Conservation (phyloP, 768 basidiomycete species). For the Melanogaster broomeanus region DNA sequence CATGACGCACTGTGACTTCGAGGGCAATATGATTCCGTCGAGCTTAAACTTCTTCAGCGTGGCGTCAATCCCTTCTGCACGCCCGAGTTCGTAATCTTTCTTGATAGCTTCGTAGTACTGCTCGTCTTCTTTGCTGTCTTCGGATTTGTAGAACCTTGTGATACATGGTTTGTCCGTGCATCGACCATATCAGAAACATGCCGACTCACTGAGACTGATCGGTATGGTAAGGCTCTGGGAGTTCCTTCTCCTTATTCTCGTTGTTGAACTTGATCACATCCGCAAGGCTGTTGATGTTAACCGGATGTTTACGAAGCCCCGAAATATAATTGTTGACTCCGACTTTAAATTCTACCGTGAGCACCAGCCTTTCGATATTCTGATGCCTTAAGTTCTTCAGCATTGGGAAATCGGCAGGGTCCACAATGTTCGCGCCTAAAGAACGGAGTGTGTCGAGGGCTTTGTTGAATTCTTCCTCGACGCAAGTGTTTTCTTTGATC, state of each 20-base stretch:
- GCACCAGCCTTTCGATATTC: constrained; percentile 53
- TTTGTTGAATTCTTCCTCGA: constrained; percentile 39
- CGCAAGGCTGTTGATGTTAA: constrained; percentile 54
- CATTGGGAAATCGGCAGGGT: constrained; percentile 60
- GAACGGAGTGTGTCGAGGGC: constrained; percentile 37
- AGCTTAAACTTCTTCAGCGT: constrained; percentile 45
- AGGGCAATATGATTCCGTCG: constrained; percentile 54
- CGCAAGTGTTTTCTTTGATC: constrained; percentile 19
- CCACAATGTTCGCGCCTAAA: constrained; percentile 53
- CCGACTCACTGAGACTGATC: constrained; percentile 36
- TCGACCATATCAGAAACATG: neutral
- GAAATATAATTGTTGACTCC: constrained; percentile 52
- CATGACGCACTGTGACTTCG: constrained; percentile 13
- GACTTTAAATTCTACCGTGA: constrained; percentile 63
- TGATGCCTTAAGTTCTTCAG: constrained; percentile 47
- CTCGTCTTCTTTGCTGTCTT: constrained; percentile 26
- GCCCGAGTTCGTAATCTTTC: constrained; percentile 47
- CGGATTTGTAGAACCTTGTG: constrained; percentile 21
- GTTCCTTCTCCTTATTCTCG: constrained; percentile 52
- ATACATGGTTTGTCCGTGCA: neutral
- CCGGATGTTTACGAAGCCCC: constrained; percentile 50
- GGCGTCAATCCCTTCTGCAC: constrained; percentile 55
- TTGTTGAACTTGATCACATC: constrained; percentile 61
- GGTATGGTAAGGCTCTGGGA: constrained; percentile 33
- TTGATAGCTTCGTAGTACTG: constrained; percentile 46